Evolutionary conservation across 345 rosid species (phyloP).

Genomic region (Gossypioides kirkii): DNA sequence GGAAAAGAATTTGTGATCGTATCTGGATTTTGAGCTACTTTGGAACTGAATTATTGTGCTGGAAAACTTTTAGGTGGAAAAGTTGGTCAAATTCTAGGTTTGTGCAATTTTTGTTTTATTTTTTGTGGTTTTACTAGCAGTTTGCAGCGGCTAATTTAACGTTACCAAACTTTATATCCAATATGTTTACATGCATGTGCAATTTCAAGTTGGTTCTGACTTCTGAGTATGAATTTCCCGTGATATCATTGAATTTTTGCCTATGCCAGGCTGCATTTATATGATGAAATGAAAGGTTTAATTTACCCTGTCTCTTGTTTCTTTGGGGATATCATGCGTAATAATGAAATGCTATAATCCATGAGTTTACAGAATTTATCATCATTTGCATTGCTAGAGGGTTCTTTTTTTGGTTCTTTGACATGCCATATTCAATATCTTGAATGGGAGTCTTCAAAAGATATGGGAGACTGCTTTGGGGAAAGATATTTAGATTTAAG

Average conservation of each 20-base stretch:
- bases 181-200: not conserved
- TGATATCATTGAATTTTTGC: not conserved
- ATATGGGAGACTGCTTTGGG: not conserved
- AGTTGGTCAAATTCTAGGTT: not conserved
- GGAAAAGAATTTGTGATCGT: not conserved
- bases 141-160: not conserved
- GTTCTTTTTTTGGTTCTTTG: not conserved
- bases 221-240: not conserved
- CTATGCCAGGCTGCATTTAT: not conserved
- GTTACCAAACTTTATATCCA: not conserved
- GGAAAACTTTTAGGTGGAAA: not conserved
- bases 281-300: slow-evolving; percentile 1
- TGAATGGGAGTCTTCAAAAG: not conserved
- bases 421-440: slow-evolving; percentile 6
- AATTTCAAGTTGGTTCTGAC: slow-evolving; percentile 2
- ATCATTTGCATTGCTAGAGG: not conserved
- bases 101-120: not conserved
- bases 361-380: not conserved
- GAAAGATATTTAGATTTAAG: not conserved
- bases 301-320: not conserved
- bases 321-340: not conserved
- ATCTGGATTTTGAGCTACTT: not conserved
- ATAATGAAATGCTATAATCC: not conserved
- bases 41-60: not conserved
- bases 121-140: not conserved